Evolutionary conservation across 148 eudicot genomes (phyloP), one percentile per base, ranked within the genome.

Genomic region (Chenopodium quinoa): DNA sequence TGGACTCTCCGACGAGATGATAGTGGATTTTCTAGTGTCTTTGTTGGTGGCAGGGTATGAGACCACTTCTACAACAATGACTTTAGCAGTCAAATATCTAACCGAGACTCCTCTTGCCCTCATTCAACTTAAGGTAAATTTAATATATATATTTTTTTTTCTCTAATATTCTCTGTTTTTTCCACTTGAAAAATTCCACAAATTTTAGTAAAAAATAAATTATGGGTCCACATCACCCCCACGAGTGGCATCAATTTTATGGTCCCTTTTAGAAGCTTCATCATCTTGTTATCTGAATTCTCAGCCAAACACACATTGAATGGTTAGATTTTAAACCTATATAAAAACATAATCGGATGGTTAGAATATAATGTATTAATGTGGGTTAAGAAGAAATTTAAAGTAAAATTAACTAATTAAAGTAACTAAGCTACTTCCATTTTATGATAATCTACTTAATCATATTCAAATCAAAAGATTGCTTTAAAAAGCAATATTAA

Each of bases 41-140:
- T 80, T 96, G 75, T 82, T 96, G 75, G 99, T 94, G 70, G 98
- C 99, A 25, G 99, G 99, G 1, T 96, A 94, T 44, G 99, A 96
- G 52, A 96, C 99, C 50, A 96, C 99, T 8, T 92, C 98, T 1
- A 96, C 95, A 67, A 92, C 88, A 2, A 96, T 96, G 98, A 96
- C 99, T 6, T 80, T 96, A 8, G 97, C 99, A 44, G 94, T 96
- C 34, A 96, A 96, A 85, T 96, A 86, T 80, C 84, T 96, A 66
- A 96, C 97, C 0, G 99, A 96, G 87, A 89, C 93, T 4, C 98
- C 99, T 22, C 89, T 79, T 6, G 98, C 99, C 54, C 87, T 96
- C 56, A 89, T 92, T 76, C 94, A 90, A 76, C 90, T 96, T 46
- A 92, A 88, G 98, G 98, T 94, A 77, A 40, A 5, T 6, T 6